phyloP scores from a whole-genome alignment of 495 filamentous ascomycete species.

The Aspergillus ostianus region DNA sequence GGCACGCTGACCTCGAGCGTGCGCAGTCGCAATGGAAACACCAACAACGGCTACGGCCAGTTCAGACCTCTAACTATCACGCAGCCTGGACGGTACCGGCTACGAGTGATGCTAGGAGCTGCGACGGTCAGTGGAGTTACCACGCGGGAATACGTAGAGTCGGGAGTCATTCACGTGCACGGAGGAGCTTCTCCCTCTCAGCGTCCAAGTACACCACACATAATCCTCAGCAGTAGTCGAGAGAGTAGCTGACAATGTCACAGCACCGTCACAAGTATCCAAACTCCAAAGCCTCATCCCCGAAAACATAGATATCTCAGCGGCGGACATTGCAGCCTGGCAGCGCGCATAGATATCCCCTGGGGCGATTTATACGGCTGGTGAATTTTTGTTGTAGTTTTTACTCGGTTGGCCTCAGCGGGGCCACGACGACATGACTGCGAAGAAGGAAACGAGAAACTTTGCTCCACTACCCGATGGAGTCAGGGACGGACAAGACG shows the following conservation, averaged over 20 bases:
- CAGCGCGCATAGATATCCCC: conserved; percentile 22
- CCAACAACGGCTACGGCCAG: conserved; percentile 39
- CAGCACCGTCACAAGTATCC: conserved; percentile 31
- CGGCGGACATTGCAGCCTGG: conserved; percentile 36
- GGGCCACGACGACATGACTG: neutral
- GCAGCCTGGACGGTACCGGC: conserved; percentile 33
- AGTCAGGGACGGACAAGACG: neutral
- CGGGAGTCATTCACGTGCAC: conserved; percentile 34
- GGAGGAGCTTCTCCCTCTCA: conserved; percentile 29
- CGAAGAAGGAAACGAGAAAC: neutral
- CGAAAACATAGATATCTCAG: conserved; percentile 40
- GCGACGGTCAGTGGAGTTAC: conserved; percentile 32
- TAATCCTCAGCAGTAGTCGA: conserved; percentile 11
- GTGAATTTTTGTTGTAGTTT: neutral
- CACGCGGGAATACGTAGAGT: conserved; percentile 36
- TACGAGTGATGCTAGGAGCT: conserved; percentile 38
- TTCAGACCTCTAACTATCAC: conserved; percentile 32
- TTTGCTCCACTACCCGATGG: neutral
- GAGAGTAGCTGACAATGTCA: conserved; percentile 15
- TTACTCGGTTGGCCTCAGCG: neutral
- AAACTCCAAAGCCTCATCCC: conserved; percentile 31
- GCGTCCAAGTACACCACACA: conserved; percentile 32
- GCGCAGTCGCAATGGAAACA: conserved; percentile 32
- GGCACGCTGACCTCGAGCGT: conserved; percentile 39
- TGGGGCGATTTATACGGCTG: neutral